Conservation (phyloP, 2,329 filamentous ascomycete species). For the Coniosporium tulheliwenetii region DNA sequence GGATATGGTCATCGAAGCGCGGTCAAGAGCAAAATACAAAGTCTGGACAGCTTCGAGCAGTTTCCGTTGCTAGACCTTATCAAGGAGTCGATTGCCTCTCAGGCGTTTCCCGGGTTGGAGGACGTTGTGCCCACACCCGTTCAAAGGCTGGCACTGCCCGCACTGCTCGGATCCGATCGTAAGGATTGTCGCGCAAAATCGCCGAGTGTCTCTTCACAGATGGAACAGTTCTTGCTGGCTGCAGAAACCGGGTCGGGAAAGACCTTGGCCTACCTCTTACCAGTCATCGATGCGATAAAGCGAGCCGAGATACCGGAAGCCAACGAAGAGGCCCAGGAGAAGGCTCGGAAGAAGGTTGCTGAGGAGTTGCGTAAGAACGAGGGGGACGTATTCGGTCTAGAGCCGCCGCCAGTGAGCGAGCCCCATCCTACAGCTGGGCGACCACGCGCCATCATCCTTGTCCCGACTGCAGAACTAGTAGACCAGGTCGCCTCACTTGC, state of each 20-base stretch:
- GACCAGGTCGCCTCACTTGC: slow-evolving; percentile 68
- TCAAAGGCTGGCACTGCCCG: slow-evolving; percentile 77
- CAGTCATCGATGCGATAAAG: slow-evolving; percentile 75
- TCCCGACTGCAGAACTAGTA: slow-evolving; percentile 86
- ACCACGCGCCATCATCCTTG: slow-evolving; percentile 70
- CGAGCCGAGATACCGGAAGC: slow-evolving; percentile 43
- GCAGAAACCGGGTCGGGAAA: slow-evolving; percentile 97
- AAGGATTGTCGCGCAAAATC: slow-evolving; percentile 16
- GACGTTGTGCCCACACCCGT: slow-evolving; percentile 75
- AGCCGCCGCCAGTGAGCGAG: slow-evolving; percentile 43
- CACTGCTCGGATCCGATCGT: slow-evolving; percentile 46
- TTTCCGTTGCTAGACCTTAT: slow-evolving; percentile 61
- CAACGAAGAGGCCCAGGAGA: slow-evolving; percentile 35
- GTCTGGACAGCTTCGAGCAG: slow-evolving; percentile 65
- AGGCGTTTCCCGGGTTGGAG: slow-evolving; percentile 59
- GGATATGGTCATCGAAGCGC: slow-evolving; percentile 54
- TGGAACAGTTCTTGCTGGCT: slow-evolving; percentile 63
- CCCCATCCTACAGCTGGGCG: slow-evolving; percentile 60
- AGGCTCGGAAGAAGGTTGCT: slow-evolving; percentile 8
- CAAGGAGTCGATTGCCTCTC: slow-evolving; percentile 52
- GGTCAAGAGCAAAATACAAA: slow-evolving; percentile 44
- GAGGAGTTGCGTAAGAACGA: slow-evolving; percentile 18
- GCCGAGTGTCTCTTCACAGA: slow-evolving; percentile 9
- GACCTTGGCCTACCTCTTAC: slow-evolving; percentile 82
- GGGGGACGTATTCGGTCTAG: slow-evolving; percentile 38